A percentile compares a stretch with the other conserved stretches of the same genome.
phyloP scores from a whole-genome alignment of 345 rosid genomes.

The Eucalyptus regnans region DNA sequence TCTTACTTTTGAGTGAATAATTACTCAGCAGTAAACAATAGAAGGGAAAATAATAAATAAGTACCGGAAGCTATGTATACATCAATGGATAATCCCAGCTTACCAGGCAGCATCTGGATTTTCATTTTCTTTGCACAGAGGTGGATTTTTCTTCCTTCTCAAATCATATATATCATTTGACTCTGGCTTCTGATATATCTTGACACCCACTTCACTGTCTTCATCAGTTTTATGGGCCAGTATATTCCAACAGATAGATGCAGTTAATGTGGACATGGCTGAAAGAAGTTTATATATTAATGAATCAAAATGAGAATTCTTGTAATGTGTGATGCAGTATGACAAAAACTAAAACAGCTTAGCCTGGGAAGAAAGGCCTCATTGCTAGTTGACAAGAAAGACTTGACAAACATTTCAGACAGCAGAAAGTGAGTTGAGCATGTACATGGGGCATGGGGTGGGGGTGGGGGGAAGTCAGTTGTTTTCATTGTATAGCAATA shows the following conservation, averaged over 20 bases:
- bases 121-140: constrained; percentile 79
- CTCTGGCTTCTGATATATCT: constrained; percentile 90
- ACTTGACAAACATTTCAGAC: not conserved
- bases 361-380: not conserved
- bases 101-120: constrained; percentile 96
- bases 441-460: not conserved
- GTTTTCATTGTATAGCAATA: not conserved
- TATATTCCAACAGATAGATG: constrained; percentile 91
- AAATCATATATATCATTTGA: constrained; percentile 72
- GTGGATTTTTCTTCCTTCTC: constrained; percentile 75
- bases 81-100: constrained; percentile 3
- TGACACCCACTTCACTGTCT: constrained; percentile 76
- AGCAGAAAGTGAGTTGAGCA: not conserved
- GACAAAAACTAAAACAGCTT: not conserved
- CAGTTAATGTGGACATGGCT: constrained; percentile 70
- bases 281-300: constrained; percentile 6
- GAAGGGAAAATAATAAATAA: not conserved
- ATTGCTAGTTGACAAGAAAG: not conserved
- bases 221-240: constrained; percentile 92
- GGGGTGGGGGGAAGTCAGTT: not conserved
- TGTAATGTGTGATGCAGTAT: not conserved
- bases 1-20: not conserved
- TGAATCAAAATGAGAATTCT: not conserved
- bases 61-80: not conserved
- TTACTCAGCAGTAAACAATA: not conserved